Evolutionary conservation across 192 early-diverging fungal genomes (phyloP), one percentile per base, ranked within the genome.

Genomic region (Phlyctochytrium planicorne): DNA sequence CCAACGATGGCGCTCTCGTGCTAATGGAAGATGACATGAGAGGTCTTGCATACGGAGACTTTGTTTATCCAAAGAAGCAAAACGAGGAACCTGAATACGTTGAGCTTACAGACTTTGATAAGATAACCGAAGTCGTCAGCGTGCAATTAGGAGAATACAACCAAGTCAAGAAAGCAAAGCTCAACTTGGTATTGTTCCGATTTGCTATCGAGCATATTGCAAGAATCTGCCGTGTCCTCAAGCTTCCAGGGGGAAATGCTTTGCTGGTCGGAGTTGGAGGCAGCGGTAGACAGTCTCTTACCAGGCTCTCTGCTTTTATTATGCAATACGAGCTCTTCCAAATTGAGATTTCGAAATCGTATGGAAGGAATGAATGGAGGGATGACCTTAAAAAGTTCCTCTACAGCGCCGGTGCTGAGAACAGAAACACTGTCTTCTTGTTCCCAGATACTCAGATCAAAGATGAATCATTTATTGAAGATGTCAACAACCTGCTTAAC

Each of bases 131-230:
- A 30, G 72, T 77, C 29, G 75, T 80, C 23, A 53, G 72, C 47
- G 60, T 59, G 4, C 76, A 80, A 47, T 63, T 87, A 16, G 62
- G 62, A 32, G 85, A 87, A 59, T 85, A 87, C 75, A 87, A 87
- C 60, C 76, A 83, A 63, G 78, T 87, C 29, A 87, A 85, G 56
- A 87, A 87, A 59, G 76, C 80, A 3, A 87, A 87, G 60, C 75
- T 87, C 1, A 83, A 85, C 59, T 66, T 87, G 14, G 85, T 87
- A 1, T 66, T 87, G 2, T 87, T 87, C 74, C 69, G 85, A 59
- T 87, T 87, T 80, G 86, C 86, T 27, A 85, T 88, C 55, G 81
- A 87, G 59, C 84, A 88, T 61, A 75, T 88, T 30, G 83, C 81
- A 0, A 70, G 78, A 35, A 75, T 88, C 2, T 87, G 83, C 53